phyloP scores from a whole-genome alignment of 305 asterid species.

The Striga hermonthica region DNA sequence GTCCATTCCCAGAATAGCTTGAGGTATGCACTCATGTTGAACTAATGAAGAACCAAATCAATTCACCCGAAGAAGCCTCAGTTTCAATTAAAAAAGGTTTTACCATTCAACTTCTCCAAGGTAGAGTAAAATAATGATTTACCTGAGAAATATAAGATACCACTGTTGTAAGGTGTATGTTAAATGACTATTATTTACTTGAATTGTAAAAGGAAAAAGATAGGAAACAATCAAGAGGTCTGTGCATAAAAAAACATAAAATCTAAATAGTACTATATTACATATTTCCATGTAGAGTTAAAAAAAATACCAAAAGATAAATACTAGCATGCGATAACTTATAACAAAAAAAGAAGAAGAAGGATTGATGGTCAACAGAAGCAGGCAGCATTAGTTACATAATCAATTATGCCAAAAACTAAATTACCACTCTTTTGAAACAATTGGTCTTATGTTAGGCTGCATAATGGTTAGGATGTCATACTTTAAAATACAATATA shows the following conservation, averaged over 20 bases:
- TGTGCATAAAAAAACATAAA: not conserved
- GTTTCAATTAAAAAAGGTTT: conserved; percentile 35
- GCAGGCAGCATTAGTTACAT: too few relatives aligned
- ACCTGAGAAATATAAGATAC: conserved; percentile 37
- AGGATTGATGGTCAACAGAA: too few relatives aligned
- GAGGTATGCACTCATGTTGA: conserved; percentile 98
- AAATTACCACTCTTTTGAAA: too few relatives aligned
- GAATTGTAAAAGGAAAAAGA: not conserved
- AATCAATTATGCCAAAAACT: too few relatives aligned
- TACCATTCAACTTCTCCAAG: conserved; percentile 17
- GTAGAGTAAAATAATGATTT: conserved; percentile 6
- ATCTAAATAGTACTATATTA: not conserved
- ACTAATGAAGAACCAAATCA: conserved; percentile 70
- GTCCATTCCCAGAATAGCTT: conserved; percentile 96
- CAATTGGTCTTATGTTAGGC: too few relatives aligned
- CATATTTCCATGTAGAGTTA: not conserved
- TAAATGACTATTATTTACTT: not conserved
- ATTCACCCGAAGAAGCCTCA: conserved; percentile 65
- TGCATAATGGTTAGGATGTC: too few relatives aligned
- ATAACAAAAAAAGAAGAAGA: too few relatives aligned
- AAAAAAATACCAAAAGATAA: not conserved
- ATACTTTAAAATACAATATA: too few relatives aligned
- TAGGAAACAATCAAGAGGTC: not conserved
- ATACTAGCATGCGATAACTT: too few relatives aligned
- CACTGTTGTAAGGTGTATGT: conserved; percentile 21